A percentile compares a stretch with the other conserved stretches of the same genome.
Conservation (phyloP, 441 rosid species). For the Mallotus japonicus region DNA sequence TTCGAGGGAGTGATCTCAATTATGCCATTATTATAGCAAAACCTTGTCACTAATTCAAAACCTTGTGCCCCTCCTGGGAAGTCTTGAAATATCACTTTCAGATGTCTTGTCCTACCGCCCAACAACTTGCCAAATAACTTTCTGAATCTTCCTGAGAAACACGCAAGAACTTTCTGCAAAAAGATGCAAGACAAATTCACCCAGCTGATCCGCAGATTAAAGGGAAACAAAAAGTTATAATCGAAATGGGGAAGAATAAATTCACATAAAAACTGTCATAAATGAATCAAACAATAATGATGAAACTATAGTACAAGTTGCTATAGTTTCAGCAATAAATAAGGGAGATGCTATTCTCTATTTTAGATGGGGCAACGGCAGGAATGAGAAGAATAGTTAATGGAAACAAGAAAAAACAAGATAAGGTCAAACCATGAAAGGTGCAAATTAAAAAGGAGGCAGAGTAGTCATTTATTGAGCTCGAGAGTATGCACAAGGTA, state of each 20-base stretch:
- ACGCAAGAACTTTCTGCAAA: slow-evolving; percentile 38
- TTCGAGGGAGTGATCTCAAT: slow-evolving; percentile 38
- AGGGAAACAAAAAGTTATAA: neutral
- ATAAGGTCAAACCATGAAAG: neutral
- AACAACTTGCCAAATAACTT: slow-evolving; percentile 32
- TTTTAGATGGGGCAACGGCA: neutral
- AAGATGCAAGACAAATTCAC: no score
- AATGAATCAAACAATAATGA: slow-evolving; percentile 10
- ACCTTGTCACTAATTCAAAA: slow-evolving; percentile 53
- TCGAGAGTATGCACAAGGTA: no score
- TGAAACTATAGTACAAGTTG: slow-evolving; percentile 2
- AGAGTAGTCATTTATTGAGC: neutral
- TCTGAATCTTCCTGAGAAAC: slow-evolving; percentile 39
- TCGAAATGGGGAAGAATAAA: neutral
- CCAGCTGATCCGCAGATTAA: neutral
- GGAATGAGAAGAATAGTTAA: neutral
- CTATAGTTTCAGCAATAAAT: slow-evolving; percentile 7
- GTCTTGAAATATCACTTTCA: slow-evolving; percentile 46
- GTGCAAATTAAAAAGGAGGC: neutral
- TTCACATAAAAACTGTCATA: neutral
- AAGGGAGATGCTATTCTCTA: neutral
- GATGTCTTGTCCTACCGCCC: slow-evolving; percentile 12
- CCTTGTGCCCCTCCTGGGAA: slow-evolving; percentile 59
- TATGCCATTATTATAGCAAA: slow-evolving; percentile 46
- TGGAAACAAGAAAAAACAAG: neutral